Percentiles rank a stretch among this genome's conserved stretches.
Conservation (phyloP, 768 basidiomycete genomes). For the Pilatotrama ljubarskyi region DNA sequence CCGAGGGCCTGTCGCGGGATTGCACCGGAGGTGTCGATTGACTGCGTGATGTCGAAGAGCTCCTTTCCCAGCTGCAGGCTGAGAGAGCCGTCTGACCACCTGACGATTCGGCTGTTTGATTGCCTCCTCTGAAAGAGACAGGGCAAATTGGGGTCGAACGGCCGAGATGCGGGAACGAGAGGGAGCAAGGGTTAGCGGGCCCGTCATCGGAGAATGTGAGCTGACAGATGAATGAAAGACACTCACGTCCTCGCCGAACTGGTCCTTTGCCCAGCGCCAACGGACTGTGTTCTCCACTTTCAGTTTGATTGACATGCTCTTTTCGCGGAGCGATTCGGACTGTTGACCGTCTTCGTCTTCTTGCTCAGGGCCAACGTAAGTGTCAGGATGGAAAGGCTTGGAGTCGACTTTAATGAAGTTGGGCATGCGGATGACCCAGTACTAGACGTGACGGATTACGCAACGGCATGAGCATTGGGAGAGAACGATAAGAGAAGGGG, state of each 20-base stretch:
- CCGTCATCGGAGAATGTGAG: background rate
- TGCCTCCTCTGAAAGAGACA: conserved; percentile 61
- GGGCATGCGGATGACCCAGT: conserved; percentile 93
- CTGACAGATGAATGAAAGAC: background rate
- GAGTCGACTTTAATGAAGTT: conserved; percentile 89
- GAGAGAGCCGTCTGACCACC: conserved; percentile 94
- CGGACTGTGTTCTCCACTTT: conserved; percentile 93
- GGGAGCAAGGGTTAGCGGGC: background rate
- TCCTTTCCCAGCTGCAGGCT: conserved; percentile 93
- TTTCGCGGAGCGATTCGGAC: conserved; percentile 65
- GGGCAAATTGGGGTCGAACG: background rate
- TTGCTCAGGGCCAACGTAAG: conserved; percentile 81
- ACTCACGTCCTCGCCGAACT: conserved; percentile 74
- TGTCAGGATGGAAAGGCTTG: conserved; percentile 86
- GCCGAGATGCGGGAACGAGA: conserved; percentile 5
- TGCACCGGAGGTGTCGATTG: conserved; percentile 74
- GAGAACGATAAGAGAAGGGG: background rate
- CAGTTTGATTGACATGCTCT: conserved; percentile 81
- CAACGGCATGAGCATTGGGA: background rate
- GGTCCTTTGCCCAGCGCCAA: conserved; percentile 91
- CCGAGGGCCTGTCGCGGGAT: conserved; percentile 59
- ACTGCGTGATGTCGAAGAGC: conserved; percentile 86
- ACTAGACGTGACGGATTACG: conserved; percentile 52
- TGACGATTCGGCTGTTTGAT: conserved; percentile 88
- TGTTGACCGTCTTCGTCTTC: conserved; percentile 64